Percentiles rank a stretch among this genome's conserved stretches.
phyloP scores from a whole-genome alignment of 768 basidiomycete genomes.

The Aureoboletus auriporus region DNA sequence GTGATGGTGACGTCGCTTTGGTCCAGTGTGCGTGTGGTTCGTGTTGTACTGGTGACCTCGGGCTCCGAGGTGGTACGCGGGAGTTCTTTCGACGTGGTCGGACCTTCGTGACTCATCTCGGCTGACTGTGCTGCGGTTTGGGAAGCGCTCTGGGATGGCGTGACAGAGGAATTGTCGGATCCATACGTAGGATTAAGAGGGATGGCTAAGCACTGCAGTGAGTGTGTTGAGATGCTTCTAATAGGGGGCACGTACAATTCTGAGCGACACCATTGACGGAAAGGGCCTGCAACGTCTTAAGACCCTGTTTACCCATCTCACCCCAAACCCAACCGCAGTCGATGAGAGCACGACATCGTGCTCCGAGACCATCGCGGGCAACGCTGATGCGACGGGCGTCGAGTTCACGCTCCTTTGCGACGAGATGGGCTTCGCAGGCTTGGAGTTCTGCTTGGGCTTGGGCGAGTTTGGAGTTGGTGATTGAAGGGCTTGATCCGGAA shows the following conservation, averaged over 20 bases:
- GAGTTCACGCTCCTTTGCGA: constrained; percentile 64
- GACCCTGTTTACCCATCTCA: constrained; percentile 61
- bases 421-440: constrained; percentile 76
- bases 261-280: not conserved
- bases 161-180: constrained; percentile 61
- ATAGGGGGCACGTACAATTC: constrained; percentile 4
- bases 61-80: no score
- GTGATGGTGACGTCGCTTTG: constrained; percentile 13
- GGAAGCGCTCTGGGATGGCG: constrained; percentile 76
- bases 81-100: not conserved
- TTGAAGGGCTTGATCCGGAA: constrained; percentile 11
- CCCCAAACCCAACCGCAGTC: constrained; percentile 68
- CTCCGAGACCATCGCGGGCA: constrained; percentile 57
- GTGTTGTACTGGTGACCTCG: no score
- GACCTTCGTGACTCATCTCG: constrained; percentile 14
- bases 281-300: constrained; percentile 30
- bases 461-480: constrained; percentile 44
- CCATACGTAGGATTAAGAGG: constrained; percentile 20
- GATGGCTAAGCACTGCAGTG: no score
- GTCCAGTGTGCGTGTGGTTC: not conserved
- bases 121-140: constrained; percentile 35
- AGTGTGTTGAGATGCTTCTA: not conserved
- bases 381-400: constrained; percentile 48
- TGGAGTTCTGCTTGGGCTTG: constrained; percentile 75
- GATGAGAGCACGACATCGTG: constrained; percentile 60